Base-by-base conservation (phyloP, 257 asterid genomes). In the Apocynum venetum region DNA sequence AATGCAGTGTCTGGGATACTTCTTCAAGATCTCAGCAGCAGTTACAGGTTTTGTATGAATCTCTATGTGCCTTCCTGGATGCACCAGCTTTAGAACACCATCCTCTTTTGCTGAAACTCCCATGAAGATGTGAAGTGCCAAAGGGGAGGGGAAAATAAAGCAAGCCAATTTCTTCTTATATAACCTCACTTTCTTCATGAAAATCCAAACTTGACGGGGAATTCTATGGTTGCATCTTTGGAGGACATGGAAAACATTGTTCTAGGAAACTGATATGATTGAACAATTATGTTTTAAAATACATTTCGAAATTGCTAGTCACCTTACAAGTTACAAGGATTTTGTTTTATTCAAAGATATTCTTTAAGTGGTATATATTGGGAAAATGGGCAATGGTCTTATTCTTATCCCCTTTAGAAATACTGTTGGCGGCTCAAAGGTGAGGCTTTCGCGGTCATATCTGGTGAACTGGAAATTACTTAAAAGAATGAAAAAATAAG, bases 1-100 rank as follows among this genome's bases (percentile, higher is more conserved):
- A 40, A 91, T 64, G 69, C 92, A 89, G 76, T 89, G 86, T n/a
- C 86, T 80, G 17, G 90, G 92, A 76, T 88, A 85, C 85, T 86
- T 85, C 19, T 53, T 77, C 88, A 86, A 83, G 79, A 92, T 76
- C 75, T 84, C 87, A 9, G 87, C 81, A 0, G 97, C 94, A 3
- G 85, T 76, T 79, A 88, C 61, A 11, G 96, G 92, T 71, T 86
- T 64, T 53, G 13, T 70, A 69, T 85, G 86, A 41, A 78, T 73
- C 77, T 87, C 93, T 6, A 86, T 80, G 40, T 73, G 83, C 52
- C 87, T 79, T 0, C 88, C 87, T 1, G 93, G 92, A 67, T 82
- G 91, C 15, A 90, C 91, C 61, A 92, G 79, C 78, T 90, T 90
- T 4, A 90, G 86, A 5, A 90, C 80, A 4, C 74, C 82, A 53